phyloP scores from a whole-genome alignment of 2,329 filamentous ascomycete genomes.

The Albophoma yamanashiensis region DNA sequence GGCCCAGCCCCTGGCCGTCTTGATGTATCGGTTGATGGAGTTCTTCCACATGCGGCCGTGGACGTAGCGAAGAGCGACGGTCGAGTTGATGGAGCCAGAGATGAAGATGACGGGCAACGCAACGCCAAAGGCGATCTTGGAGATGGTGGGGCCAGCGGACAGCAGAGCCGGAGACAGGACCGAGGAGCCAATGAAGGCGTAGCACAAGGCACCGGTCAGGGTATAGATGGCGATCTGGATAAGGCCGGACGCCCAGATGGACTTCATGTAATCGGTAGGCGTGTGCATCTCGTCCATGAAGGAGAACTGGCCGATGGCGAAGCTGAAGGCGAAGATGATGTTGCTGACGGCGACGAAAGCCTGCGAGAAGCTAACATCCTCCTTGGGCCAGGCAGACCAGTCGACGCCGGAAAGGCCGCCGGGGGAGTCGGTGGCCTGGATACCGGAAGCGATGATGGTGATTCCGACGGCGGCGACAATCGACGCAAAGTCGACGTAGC shows the following conservation, averaged over 20 bases:
- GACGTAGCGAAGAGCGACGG: conserved; percentile 33
- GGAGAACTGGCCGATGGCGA: conserved; percentile 39
- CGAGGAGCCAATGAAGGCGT: conserved; percentile 53
- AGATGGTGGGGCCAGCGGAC: conserved; percentile 46
- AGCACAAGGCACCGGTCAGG: conserved; percentile 55
- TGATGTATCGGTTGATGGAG: conserved; percentile 33
- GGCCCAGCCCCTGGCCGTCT: conserved; percentile 35
- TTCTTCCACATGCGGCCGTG: conserved; percentile 33
- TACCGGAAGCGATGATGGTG: conserved; percentile 55
- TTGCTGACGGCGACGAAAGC: conserved; percentile 54
- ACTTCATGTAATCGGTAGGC: conserved; percentile 34
- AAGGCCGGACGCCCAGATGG: conserved; percentile 50
- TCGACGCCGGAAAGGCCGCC: conserved; percentile 20
- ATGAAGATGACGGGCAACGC: conserved; percentile 65
- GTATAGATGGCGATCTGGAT: conserved; percentile 57
- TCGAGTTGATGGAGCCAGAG: conserved; percentile 58
- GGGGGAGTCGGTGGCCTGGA: conserved; percentile 22
- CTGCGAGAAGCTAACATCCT: conserved; percentile 35
- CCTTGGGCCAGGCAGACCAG: conserved; percentile 36
- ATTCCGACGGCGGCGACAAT: conserved; percentile 53
- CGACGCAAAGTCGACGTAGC: conserved; percentile 48
- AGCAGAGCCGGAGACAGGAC: conserved; percentile 60
- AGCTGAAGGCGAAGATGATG: conserved; percentile 61
- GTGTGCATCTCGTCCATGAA: conserved; percentile 46
- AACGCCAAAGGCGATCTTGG: conserved; percentile 59